Base-by-base conservation (phyloP, 1,139 yeast species). In the Debaryomyces sp. region DNA sequence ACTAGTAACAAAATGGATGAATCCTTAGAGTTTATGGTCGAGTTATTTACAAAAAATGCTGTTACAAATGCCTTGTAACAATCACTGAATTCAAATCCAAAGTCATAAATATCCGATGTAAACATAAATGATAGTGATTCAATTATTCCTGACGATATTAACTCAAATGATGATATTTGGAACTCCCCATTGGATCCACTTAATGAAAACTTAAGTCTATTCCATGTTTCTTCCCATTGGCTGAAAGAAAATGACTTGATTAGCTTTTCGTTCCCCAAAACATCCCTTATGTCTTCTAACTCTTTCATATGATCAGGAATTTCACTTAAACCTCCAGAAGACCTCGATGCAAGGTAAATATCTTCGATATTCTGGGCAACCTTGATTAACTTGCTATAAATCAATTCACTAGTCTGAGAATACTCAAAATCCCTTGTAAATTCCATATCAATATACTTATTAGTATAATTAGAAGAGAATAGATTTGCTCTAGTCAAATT, bases 121-220 rank as follows among this genome's bases (percentile, higher is more conserved):
- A 87, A 77, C 5, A 80, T 54, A 0, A 59, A 51, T 1, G 81
- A 65, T 35, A 90, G 64, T 0, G 75, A 61, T 6, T 73, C 74
- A 18, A 87, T 75, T 6, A 89, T 65, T 0, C 92, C 92, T 0
- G 92, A 87, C 2, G 87, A 78, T 10, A 84, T 75, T 38, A 91
- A 70, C 62, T 90, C 96, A 68, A 85, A 89, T 53, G 95, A 85
- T 0, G 96, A 88, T 5, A 87, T 58, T 10, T 56, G 57, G 5
- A 54, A 50, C 6, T 54, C 52, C 2, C 47, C 48, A 5, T 56
- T 58, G 8, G 58, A 55, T 0, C 57, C 57, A 26, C 57, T 55
- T 8, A 73, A 62, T n/a, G 44, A 7, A 1, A 68, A 59, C 22
- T 71, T 68, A 27, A 87, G 66, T 26, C 63, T 61, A 2, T 51